A percentile compares a stretch with the other conserved stretches of the same genome.
phyloP scores from a whole-genome alignment of 23 red algal species.

The Agarophyton chilense region DNA sequence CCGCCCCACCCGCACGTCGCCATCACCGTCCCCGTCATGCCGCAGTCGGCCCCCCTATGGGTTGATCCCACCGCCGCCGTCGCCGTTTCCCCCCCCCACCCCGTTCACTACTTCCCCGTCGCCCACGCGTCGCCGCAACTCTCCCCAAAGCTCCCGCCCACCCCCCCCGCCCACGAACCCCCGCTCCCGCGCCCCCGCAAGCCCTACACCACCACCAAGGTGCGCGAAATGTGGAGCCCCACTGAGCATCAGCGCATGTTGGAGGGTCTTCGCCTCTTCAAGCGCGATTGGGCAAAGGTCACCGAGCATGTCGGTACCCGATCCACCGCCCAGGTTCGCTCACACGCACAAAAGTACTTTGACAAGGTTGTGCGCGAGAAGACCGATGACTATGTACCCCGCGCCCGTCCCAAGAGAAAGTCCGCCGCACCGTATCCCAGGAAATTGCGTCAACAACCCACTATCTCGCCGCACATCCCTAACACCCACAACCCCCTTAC shows the following conservation, averaged over 20 bases:
- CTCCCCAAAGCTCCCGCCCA: background rate
- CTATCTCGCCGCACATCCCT: background rate
- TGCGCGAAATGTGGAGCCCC: constrained; percentile 86
- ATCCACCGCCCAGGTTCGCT: constrained; percentile 82
- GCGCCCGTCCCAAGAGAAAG: constrained; percentile 78
- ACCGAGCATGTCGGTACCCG: constrained; percentile 79
- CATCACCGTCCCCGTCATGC: constrained; percentile 13
- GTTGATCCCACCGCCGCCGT: constrained; percentile 10
- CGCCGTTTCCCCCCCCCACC: constrained; percentile 8
- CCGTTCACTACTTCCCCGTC: constrained; percentile 28
- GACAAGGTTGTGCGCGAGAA: constrained; percentile 78
- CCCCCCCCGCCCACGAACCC: background rate
- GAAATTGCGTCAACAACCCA: constrained; percentile 35
- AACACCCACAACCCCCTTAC: background rate
- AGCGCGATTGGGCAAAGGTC: constrained; percentile 88
- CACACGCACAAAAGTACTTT: constrained; percentile 95
- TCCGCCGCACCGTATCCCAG: constrained; percentile 67
- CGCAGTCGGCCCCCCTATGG: constrained; percentile 9
- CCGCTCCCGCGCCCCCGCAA: constrained; percentile 74
- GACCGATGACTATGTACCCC: constrained; percentile 83
- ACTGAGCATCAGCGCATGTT: constrained; percentile 87
- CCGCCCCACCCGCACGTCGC: background rate
- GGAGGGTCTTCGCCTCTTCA: constrained; percentile 73
- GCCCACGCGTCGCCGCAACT: background rate
- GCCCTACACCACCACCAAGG: constrained; percentile 89